Conservation (phyloP, 768 basidiomycete genomes). For the Suillus paluster region DNA sequence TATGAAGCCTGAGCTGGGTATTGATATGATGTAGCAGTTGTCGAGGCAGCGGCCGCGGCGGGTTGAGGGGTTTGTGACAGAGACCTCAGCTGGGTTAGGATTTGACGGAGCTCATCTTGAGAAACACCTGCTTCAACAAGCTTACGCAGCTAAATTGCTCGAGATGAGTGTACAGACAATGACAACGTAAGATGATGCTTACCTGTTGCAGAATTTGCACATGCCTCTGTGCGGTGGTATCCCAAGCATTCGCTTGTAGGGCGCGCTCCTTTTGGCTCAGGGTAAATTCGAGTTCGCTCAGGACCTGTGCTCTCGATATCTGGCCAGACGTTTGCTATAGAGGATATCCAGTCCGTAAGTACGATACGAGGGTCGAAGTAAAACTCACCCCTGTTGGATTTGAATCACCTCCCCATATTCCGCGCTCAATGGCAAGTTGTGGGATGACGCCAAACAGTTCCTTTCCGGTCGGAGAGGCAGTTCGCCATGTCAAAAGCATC, state of each 20-base stretch:
- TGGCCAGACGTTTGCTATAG: slow-evolving; percentile 45
- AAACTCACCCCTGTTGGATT: slow-evolving; percentile 45
- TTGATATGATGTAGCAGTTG: slow-evolving; percentile 27
- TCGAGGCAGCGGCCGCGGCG: slow-evolving; percentile 30
- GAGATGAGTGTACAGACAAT: slow-evolving; percentile 14
- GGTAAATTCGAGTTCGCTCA: slow-evolving; percentile 82
- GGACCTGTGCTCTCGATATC: slow-evolving; percentile 77
- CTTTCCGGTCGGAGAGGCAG: slow-evolving; percentile 76
- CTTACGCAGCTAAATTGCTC: slow-evolving; percentile 56
- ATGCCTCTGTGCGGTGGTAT: slow-evolving; percentile 68
- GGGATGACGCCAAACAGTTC: slow-evolving; percentile 85
- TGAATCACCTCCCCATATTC: slow-evolving; percentile 72
- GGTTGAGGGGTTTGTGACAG: slow-evolving; percentile 54
- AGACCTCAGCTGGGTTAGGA: slow-evolving; percentile 69
- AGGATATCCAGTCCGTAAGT: slow-evolving; percentile 13
- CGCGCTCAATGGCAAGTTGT: slow-evolving; percentile 83
- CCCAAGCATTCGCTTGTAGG: slow-evolving; percentile 74
- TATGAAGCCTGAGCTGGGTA: slow-evolving; percentile 39
- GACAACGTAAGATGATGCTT: slow-evolving; percentile 26
- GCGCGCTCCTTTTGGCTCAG: slow-evolving; percentile 80
- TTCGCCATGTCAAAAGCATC: slow-evolving; percentile 95
- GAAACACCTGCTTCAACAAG: slow-evolving; percentile 82
- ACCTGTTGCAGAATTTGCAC: slow-evolving; percentile 84
- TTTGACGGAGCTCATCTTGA: slow-evolving; percentile 78
- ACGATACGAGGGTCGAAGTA: not conserved